Evolutionary conservation across 306 rosid genomes (phyloP).

Genomic region (Canavalia ensiformis): DNA sequence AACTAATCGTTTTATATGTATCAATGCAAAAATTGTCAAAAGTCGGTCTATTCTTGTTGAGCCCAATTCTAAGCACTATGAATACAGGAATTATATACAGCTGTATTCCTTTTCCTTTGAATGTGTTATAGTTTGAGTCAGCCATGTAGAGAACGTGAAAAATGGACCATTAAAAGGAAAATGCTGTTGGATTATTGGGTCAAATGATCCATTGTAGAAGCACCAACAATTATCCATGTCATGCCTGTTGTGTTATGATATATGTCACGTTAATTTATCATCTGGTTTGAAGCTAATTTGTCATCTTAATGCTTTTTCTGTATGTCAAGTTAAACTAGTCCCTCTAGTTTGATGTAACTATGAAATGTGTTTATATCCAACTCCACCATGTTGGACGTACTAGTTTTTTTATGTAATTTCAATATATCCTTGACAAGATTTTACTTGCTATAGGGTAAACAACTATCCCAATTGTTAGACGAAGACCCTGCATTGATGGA

Average conservation of each 20-base stretch:
- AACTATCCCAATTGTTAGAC: slow-evolving; percentile 73
- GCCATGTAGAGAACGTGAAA: not conserved
- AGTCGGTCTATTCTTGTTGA: not conserved
- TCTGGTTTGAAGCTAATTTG: not conserved
- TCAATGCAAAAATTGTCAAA: not conserved
- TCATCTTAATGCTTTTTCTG: not conserved
- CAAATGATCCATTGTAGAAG: not conserved
- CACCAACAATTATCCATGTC: not conserved
- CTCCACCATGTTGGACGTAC: not conserved
- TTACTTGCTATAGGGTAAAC: slow-evolving; percentile 65
- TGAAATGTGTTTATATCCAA: not conserved
- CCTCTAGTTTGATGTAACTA: not conserved
- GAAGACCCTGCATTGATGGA: slow-evolving; percentile 97
- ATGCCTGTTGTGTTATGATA: too few relatives aligned
- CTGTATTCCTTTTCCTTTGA: not conserved
- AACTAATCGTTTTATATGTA: not conserved
- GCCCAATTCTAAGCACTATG: not conserved
- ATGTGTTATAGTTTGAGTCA: not conserved
- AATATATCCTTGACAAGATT: slow-evolving; percentile 20
- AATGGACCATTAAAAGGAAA: too few relatives aligned
- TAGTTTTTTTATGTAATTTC: not conserved
- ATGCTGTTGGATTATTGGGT: not conserved
- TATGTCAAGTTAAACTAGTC: slow-evolving; percentile 4
- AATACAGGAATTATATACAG: not conserved
- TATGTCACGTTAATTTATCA: not conserved